Conservation (phyloP, 2,329 filamentous ascomycete species). For the Knoxdaviesia proteae region DNA sequence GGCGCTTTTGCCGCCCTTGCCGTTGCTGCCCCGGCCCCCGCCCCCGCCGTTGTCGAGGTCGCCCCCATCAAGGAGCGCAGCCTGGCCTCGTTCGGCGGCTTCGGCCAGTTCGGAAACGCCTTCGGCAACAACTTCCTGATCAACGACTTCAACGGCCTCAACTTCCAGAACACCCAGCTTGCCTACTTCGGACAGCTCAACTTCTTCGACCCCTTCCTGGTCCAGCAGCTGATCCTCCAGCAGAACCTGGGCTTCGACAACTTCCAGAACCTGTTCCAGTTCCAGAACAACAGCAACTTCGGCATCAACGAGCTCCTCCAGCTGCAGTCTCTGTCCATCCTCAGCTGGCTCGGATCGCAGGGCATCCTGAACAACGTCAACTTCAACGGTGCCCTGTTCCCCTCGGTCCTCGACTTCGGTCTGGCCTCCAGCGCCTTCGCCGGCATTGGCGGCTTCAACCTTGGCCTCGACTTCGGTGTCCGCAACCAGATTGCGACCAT, state of each 20-base stretch:
- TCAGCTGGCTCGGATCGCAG: conserved; percentile 13
- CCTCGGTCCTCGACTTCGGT: conserved; percentile 2
- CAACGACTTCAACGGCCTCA: conserved; percentile 17
- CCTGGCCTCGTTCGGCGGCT: conserved; percentile 17
- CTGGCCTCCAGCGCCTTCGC: conserved; percentile 4
- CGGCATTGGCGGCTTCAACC: conserved; percentile 11
- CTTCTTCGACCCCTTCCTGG: conserved; percentile 20
- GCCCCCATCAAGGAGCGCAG: conserved; percentile 16
- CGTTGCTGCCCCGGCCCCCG: conserved; percentile 19
- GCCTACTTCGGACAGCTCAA: conserved; percentile 26
- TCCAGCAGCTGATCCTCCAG: conserved; percentile 14
- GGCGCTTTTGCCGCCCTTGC: conserved; percentile 22
- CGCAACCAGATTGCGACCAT: conserved; percentile 11
- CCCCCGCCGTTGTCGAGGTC: conserved; percentile 8
- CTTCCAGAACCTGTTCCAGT: conserved; percentile 22
- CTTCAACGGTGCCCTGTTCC: conserved; percentile 2
- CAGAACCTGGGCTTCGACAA: conserved; percentile 17
- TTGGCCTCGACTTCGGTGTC: conserved; percentile 8
- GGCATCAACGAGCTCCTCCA: conserved; percentile 18
- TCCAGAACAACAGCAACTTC: conserved; percentile 20
- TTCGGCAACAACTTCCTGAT: conserved; percentile 18
- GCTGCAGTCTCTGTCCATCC: conserved; percentile 19
- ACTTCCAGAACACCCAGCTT: conserved; percentile 18
- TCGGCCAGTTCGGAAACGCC: conserved; percentile 20
- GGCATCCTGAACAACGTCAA: conserved; percentile 13